Conservation (phyloP, 176 grass and related monocot genomes). For the Eragrostis nindensis region DNA sequence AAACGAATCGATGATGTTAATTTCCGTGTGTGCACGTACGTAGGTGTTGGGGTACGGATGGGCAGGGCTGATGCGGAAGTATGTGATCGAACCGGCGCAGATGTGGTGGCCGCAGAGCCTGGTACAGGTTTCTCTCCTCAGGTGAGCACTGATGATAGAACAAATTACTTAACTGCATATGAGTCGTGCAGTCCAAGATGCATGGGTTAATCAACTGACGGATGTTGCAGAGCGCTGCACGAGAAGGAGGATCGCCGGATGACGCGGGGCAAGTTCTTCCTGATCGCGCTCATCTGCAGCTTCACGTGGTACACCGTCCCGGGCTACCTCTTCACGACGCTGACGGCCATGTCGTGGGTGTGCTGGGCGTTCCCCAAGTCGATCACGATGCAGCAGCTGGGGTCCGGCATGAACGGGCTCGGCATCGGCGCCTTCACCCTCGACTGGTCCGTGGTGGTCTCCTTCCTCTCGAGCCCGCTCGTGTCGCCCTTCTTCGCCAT, state of each 20-base stretch:
- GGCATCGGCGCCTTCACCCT: slow-evolving; percentile 77
- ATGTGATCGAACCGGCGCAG: slow-evolving; percentile 89
- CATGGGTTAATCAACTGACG: neutral
- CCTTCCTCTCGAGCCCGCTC: slow-evolving; percentile 80
- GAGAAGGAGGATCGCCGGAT: slow-evolving; percentile 70
- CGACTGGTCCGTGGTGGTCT: slow-evolving; percentile 69
- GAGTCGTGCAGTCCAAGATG: neutral
- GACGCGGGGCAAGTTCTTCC: slow-evolving; percentile 85
- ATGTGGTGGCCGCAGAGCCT: slow-evolving; percentile 89
- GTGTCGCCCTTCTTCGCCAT: slow-evolving; percentile 82
- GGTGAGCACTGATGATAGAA: slow-evolving; percentile 38
- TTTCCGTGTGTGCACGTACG: neutral
- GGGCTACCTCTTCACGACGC: slow-evolving; percentile 73
- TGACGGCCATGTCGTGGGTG: slow-evolving; percentile 81
- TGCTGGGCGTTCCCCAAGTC: slow-evolving; percentile 83
- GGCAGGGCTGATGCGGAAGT: slow-evolving; percentile 91
- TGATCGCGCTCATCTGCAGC: slow-evolving; percentile 84
- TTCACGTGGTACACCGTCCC: slow-evolving; percentile 76
- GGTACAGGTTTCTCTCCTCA: slow-evolving; percentile 88
- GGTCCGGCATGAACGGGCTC: slow-evolving; percentile 77
- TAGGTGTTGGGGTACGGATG: slow-evolving; percentile 88
- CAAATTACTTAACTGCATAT: neutral
- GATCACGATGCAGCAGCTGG: slow-evolving; percentile 80
- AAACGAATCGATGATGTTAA: too few species aligned
- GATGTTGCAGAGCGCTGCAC: slow-evolving; percentile 66